phyloP scores from a whole-genome alignment of 129 eudicot genomes.

The Calendula officinalis region DNA sequence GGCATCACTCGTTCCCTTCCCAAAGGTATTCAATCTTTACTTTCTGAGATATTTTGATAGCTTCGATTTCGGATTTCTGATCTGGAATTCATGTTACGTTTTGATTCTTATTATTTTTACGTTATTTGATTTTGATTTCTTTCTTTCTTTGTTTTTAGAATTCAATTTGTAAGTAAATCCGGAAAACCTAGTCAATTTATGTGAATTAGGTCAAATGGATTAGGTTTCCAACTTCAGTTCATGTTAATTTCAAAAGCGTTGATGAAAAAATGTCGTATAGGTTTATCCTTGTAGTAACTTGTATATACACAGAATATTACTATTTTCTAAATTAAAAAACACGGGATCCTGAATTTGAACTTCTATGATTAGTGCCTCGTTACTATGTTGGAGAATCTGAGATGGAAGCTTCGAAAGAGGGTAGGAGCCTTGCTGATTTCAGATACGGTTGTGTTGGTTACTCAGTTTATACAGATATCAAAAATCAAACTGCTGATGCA shows the following conservation, averaged over 20 bases:
- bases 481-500: constrained; percentile 34
- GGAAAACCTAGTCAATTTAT: neutral
- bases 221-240: neutral
- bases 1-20: constrained; percentile 84
- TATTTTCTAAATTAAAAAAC: neutral
- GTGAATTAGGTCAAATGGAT: neutral
- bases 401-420: constrained; percentile 78
- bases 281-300: neutral
- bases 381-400: constrained; percentile 82
- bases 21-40: constrained; percentile 41
- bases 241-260: neutral
- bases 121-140: constrained; percentile 1
- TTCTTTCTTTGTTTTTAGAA: neutral
- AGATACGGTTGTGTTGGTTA: constrained; percentile 88
- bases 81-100: constrained; percentile 1
- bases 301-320: neutral
- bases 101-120: neutral
- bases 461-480: constrained; percentile 69
- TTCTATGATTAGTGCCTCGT: constrained; percentile 55
- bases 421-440: constrained; percentile 73
- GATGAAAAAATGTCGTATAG: neutral
- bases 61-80: constrained; percentile 11
- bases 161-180: constrained; percentile 1
- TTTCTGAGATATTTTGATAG: neutral
- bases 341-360: constrained; percentile 20